A percentile compares a stretch with the other conserved stretches of the same genome.
These are phyloP conservation scores for Corinectria fuckeliana DNA, from an alignment of 2,329 filamentous ascomycete species.

Conservation along the genomic window DNA sequence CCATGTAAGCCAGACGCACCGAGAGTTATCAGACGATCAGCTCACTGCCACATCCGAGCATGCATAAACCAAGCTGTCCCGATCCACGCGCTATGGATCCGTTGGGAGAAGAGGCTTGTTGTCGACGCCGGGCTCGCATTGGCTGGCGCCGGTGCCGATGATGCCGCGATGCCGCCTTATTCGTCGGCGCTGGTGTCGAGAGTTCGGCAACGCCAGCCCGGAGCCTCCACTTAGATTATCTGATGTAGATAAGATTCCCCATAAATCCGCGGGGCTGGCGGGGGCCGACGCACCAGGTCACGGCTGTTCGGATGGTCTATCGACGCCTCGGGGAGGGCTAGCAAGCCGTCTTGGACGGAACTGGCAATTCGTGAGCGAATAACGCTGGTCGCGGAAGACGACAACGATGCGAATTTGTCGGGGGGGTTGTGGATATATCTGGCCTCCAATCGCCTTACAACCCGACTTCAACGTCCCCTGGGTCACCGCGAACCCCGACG, in stretches of 20 bases:
- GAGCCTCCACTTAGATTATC: constrained; percentile 18
- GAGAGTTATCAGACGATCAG: constrained; percentile 22
- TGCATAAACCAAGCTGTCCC: too few species aligned
- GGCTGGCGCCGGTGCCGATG: neutral
- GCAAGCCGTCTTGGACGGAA: neutral
- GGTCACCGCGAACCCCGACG: constrained; percentile 68
- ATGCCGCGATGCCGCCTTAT: constrained; percentile 14
- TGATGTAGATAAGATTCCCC: constrained; percentile 10
- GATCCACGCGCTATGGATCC: too few species aligned
- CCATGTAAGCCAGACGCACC: neutral
- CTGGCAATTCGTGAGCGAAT: constrained; percentile 1
- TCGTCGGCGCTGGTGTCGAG: neutral
- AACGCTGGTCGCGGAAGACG: neutral
- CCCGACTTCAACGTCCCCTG: constrained; percentile 68
- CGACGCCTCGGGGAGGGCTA: neutral
- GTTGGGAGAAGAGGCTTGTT: neutral
- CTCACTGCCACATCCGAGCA: neutral
- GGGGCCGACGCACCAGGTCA: constrained; percentile 11
- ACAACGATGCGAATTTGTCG: neutral
- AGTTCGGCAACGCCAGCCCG: constrained; percentile 1
- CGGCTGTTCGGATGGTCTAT: constrained; percentile 18
- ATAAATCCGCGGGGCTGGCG: neutral
- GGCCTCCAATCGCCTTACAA: too few species aligned
- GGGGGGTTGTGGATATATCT: neutral
- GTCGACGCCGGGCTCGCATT: constrained; percentile 4